Evolutionary conservation across 768 basidiomycete genomes (phyloP).

Genomic region (Serendipita vermifera): DNA sequence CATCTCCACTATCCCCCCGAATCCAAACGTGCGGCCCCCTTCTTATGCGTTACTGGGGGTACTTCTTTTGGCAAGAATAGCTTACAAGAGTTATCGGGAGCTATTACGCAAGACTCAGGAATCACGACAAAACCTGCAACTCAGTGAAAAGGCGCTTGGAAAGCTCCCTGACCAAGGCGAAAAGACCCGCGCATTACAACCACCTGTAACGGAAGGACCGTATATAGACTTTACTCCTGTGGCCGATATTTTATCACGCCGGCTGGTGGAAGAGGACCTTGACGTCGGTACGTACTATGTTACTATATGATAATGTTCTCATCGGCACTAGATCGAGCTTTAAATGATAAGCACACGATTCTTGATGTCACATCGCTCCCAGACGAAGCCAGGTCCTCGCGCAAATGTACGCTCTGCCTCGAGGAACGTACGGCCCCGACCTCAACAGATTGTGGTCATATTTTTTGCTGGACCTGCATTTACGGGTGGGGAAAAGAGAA

Average conservation of each 20-base stretch:
- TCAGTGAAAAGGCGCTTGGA: conserved; percentile 2
- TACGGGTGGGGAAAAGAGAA: conserved; percentile 83
- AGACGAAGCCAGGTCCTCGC: conserved; percentile 35
- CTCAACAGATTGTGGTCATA: conserved; percentile 77
- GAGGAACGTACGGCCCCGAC: conserved; percentile 74
- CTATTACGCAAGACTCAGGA: background rate
- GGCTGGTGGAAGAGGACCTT: background rate
- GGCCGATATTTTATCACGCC: background rate
- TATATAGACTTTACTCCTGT: conserved; percentile 2
- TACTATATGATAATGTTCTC: background rate
- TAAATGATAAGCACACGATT: conserved; percentile 57
- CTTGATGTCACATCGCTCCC: conserved; percentile 49
- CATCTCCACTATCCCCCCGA: conserved; percentile 61
- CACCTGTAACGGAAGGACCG: background rate
- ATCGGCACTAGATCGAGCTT: conserved; percentile 27
- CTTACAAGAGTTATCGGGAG: background rate
- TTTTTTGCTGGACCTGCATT: conserved; percentile 86
- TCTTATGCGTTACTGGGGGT: conserved; percentile 80
- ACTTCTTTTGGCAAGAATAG: conserved; percentile 30
- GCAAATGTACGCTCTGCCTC: conserved; percentile 72
- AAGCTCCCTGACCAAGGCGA: background rate
- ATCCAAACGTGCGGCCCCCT: conserved; percentile 61
- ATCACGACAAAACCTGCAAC: background rate
- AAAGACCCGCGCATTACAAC: background rate
- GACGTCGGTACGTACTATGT: background rate